phyloP scores from a whole-genome alignment of 352 stramenopile species.

The Globisporangium nodosum region DNA sequence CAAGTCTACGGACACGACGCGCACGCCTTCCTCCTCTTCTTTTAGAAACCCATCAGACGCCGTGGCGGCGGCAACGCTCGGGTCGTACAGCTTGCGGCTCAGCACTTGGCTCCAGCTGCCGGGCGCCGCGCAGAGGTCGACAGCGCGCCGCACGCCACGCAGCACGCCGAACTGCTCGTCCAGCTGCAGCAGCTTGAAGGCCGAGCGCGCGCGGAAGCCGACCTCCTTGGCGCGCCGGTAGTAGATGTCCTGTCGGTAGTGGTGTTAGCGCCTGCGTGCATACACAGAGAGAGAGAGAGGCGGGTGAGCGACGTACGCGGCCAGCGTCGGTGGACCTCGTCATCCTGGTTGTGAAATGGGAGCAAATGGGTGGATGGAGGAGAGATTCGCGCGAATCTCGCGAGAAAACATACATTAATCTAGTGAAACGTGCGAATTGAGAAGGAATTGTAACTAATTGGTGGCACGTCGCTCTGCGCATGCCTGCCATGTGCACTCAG shows the following conservation, averaged over 20 bases:
- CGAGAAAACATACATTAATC: too few species aligned
- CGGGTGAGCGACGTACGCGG: neutral
- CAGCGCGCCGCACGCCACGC: constrained; percentile 86
- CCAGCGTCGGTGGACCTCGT: neutral
- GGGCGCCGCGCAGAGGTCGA: constrained; percentile 98
- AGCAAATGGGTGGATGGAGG: neutral
- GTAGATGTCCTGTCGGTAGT: constrained; percentile 64
- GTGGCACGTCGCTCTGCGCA: too few species aligned
- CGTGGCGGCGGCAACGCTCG: constrained; percentile 19
- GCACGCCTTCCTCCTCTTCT: constrained; percentile 30
- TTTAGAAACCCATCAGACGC: neutral
- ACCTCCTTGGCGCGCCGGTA: constrained; percentile 94
- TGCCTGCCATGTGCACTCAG: too few species aligned
- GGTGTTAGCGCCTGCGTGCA: neutral
- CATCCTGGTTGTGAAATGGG: neutral
- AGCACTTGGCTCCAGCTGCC: constrained; percentile 98
- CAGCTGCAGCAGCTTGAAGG: constrained; percentile 99
- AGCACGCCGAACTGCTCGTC: constrained; percentile 98
- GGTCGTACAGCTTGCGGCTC: constrained; percentile 81
- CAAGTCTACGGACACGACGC: constrained; percentile 97
- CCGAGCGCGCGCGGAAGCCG: constrained; percentile 95
- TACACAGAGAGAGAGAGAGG: neutral
- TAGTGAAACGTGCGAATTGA: too few species aligned
- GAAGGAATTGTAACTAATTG: too few species aligned
- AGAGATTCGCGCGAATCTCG: too few species aligned